phyloP scores from a whole-genome alignment of 2,329 filamentous ascomycete genomes.

The Microsporum canis region DNA sequence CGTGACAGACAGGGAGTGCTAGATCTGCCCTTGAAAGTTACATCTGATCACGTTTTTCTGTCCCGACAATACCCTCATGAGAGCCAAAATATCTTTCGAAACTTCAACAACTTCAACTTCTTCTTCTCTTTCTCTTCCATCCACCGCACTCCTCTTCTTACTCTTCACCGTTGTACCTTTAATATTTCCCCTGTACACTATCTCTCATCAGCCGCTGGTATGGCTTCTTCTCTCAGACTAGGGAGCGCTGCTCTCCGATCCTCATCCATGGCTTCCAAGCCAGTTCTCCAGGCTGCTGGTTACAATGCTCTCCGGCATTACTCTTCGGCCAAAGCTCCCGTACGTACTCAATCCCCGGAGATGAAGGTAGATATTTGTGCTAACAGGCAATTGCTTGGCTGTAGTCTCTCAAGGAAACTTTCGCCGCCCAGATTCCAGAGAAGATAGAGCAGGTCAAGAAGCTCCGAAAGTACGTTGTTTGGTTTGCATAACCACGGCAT shows the following conservation, averaged over 20 bases:
- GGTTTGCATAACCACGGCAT: not conserved
- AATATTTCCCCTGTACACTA: constrained; percentile 10
- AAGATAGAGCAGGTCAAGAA: constrained; percentile 99
- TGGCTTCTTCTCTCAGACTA: constrained; percentile 75
- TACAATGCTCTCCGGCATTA: constrained; percentile 83
- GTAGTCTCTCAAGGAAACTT: constrained; percentile 94
- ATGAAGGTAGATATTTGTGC: constrained; percentile 9
- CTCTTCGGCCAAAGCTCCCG: constrained; percentile 76
- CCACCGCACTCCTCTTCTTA: not conserved
- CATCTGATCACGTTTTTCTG: constrained; percentile 4
- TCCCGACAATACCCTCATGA: constrained; percentile 5
- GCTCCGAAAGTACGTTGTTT: constrained; percentile 67
- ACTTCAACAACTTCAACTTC: not conserved
- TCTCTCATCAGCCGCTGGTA: constrained; percentile 28
- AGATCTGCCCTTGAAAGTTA: not conserved
- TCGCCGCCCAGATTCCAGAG: constrained; percentile 86
- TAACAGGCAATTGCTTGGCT: constrained; percentile 13
- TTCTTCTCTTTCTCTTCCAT: not conserved
- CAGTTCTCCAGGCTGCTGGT: constrained; percentile 57
- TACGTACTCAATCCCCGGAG: constrained; percentile 35
- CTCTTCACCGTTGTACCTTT: constrained; percentile 5
- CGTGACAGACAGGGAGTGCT: not conserved
- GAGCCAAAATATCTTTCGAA: not conserved
- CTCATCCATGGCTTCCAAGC: constrained; percentile 52
- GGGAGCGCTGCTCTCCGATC: constrained; percentile 72